A percentile compares a stretch with the other conserved stretches of the same genome.
Evolutionary conservation across 768 basidiomycete genomes (phyloP).

Genomic region (Rhizopogon rudus): DNA sequence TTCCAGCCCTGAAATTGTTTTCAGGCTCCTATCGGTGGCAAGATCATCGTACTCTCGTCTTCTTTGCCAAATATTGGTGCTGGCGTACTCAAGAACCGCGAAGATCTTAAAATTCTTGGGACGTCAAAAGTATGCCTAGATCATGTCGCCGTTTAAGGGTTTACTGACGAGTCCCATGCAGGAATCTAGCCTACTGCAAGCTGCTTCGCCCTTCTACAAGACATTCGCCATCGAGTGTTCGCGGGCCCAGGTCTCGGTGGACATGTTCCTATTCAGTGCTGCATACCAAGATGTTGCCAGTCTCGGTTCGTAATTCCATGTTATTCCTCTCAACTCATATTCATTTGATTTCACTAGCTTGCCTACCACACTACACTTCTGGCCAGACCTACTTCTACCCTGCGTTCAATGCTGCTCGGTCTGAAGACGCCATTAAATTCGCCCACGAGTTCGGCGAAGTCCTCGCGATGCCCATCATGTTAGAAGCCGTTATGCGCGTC

Average conservation of each 20-base stretch:
- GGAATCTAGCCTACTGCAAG: constrained; percentile 90
- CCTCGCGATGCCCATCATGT: constrained; percentile 88
- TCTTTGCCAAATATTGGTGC: constrained; percentile 84
- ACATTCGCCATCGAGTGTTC: constrained; percentile 99
- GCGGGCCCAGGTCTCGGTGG: constrained; percentile 92
- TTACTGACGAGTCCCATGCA: constrained; percentile 23
- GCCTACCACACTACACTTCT: constrained; percentile 93
- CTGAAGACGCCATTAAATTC: constrained; percentile 97
- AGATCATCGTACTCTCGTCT: constrained; percentile 84
- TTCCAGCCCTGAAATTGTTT: not conserved
- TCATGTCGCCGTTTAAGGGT: not conserved
- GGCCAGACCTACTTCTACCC: constrained; percentile 99
- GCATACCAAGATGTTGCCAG: constrained; percentile 94
- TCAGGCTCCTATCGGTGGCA: constrained; percentile 89
- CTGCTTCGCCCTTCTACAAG: constrained; percentile 96
- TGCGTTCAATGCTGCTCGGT: constrained; percentile 90
- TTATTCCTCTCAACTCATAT: not conserved
- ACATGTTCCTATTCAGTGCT: constrained; percentile 98
- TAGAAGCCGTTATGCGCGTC: constrained; percentile 97
- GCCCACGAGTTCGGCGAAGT: constrained; percentile 96
- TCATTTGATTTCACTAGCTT: constrained; percentile 44
- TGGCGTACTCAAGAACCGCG: constrained; percentile 91
- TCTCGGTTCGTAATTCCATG: constrained; percentile 49
- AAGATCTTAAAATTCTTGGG: constrained; percentile 94
- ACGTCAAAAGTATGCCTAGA: constrained; percentile 69